Base-by-base conservation (phyloP, 75 land plant genomes). In the Cupressus sempervirens region DNA sequence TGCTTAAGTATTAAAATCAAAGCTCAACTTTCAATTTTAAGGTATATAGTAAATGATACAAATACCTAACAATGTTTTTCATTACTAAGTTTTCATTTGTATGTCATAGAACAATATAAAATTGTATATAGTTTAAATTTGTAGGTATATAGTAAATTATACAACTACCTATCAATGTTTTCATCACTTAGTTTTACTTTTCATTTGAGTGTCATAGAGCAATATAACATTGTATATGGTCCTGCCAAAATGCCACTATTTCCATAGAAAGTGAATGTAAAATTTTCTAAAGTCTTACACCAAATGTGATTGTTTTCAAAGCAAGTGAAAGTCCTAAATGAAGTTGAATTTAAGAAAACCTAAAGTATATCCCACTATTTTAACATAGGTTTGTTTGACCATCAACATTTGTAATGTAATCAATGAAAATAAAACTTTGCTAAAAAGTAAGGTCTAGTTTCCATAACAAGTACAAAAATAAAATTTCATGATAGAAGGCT, bases 341-440 rank as follows among this genome's bases (percentile, higher is more conserved):
- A 72, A 72, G 11, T 72, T 32, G 32, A 70, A 32, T 30, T 32
- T 23, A 30, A 72, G 35, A 32, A n/a, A 72, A 72, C 11, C 35
- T 32, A 29, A 65, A 72, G 74, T 72, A 30, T 72, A 30, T 30
- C 74, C 74, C 15, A 32, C 74, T 72, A 72, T 11, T 35, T 14
- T 14, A 72, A 72, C 35, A 72, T 1, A 72, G 35, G 74, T 72
- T 30, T 72, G 74, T 72, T 72, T 72, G 74, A 72, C 4, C 74
- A 65, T 32, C 32, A 35, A 72, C 74, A 72, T 30, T 35, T 72
- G 35, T 72, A 32, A 72, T 72, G 74, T 72, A 72, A 32, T 32
- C 74, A 72, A 72, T 82, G 40, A 82, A 30, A 82, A 82, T 52
- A 52, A n/a, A 82, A 52, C 34, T 52, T 53, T 53, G 41, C 65